These are phyloP conservation scores for Arthrobotrys musiformis DNA, from an alignment of 2,329 filamentous ascomycete species.

Conservation along the genomic window DNA sequence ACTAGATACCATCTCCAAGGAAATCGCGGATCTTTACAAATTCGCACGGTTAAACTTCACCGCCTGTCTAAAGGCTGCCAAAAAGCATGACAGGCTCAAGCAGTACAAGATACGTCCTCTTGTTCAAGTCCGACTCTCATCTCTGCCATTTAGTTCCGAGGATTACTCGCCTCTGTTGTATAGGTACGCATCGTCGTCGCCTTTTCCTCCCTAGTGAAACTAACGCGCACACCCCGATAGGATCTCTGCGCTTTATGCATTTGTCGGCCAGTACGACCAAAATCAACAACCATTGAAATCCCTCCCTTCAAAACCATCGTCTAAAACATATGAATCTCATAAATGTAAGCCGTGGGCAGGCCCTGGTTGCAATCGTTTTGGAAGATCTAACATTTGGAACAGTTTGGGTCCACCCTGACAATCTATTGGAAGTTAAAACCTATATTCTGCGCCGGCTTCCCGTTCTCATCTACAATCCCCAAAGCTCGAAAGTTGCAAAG, in stretches of 20 bases:
- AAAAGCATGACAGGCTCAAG: conserved; percentile 93
- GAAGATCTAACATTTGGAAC: neutral
- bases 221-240: conserved; percentile 61
- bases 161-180: conserved; percentile 90
- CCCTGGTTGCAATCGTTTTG: conserved; percentile 18
- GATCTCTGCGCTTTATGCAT: conserved; percentile 94
- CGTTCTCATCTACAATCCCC: conserved; percentile 90
- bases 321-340: conserved; percentile 81
- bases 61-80: conserved; percentile 95
- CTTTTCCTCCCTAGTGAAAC: neutral
- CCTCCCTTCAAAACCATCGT: conserved; percentile 19
- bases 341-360: conserved; percentile 73
- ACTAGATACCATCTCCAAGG: conserved; percentile 86
- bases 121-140: conserved; percentile 87
- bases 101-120: conserved; percentile 91
- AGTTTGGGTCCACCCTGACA: conserved; percentile 97
- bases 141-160: conserved; percentile 93
- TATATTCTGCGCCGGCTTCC: conserved; percentile 90
- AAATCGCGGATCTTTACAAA: conserved; percentile 91
- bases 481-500: conserved; percentile 83
- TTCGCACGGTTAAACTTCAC: conserved; percentile 98
- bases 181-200: conserved; percentile 62
- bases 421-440: conserved; percentile 96
- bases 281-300: conserved; percentile 15
- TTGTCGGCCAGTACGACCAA: conserved; percentile 80